Conservation (phyloP, 768 basidiomycete genomes). For the Mycena rosella region DNA sequence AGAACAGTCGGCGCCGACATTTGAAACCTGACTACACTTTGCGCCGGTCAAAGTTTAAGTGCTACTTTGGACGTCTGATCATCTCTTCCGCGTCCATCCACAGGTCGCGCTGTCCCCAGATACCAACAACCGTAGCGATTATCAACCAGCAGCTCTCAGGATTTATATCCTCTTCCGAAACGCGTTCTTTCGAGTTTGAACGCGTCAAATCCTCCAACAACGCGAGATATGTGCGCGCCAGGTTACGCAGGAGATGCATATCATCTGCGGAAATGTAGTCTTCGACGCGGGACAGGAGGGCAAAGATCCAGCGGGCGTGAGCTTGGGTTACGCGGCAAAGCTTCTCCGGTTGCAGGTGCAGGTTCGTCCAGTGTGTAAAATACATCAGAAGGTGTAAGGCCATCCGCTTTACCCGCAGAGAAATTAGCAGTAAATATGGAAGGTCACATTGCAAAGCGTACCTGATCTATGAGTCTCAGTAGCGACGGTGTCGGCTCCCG, state of each 20-base stretch:
- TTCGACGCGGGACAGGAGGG: constrained; percentile 77
- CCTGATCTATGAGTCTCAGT: constrained; percentile 75
- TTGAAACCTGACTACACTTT: constrained; percentile 1
- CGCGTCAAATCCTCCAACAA: constrained; percentile 56
- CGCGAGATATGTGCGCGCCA: constrained; percentile 77
- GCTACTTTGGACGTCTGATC: constrained; percentile 43
- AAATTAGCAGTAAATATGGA: constrained; percentile 33
- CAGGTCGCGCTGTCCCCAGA: constrained; percentile 86
- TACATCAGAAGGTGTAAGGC: constrained; percentile 87
- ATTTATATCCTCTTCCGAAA: constrained; percentile 24
- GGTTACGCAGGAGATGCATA: constrained; percentile 78
- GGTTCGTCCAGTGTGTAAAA: constrained; percentile 84
- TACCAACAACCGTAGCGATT: constrained; percentile 69
- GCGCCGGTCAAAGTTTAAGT: constrained; percentile 5
- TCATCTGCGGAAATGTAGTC: constrained; percentile 80
- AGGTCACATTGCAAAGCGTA: constrained; percentile 48
- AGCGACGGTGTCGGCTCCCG: constrained; percentile 72
- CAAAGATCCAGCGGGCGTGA: constrained; percentile 86
- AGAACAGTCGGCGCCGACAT: neutral
- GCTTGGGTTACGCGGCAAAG: constrained; percentile 60
- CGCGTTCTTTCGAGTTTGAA: constrained; percentile 31
- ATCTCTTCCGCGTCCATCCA: constrained; percentile 82
- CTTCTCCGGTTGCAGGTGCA: constrained; percentile 60
- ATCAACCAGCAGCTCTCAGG: constrained; percentile 74
- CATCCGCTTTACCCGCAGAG: constrained; percentile 61